Base-by-base conservation (phyloP, 495 filamentous ascomycete species). In the Aspergillus cavernicola region DNA sequence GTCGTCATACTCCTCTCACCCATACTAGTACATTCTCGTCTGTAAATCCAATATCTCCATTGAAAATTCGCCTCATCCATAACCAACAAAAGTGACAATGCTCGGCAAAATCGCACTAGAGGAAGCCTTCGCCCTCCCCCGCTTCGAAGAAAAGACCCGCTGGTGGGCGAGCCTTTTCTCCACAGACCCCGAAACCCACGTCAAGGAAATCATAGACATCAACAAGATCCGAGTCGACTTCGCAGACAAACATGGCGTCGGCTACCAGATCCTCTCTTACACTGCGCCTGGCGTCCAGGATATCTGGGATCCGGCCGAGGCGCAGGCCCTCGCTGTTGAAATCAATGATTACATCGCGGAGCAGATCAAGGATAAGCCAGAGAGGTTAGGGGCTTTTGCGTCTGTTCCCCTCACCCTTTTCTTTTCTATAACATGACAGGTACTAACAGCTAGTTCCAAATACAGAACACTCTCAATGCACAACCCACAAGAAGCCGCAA, bases 311-410 rank as follows among this genome's bases (percentile, higher is more conserved):
- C 61, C 70, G 1, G 66, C 56, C n/a, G 72, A 75, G 45, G 73
- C 73, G 9, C 70, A 76, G 23, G 66, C 66, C 0, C 62, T 77
- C 0, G 77, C 77, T 0, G 62, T 66, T 3, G 71, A 79, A 40
- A 78, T 77, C 19, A 86, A 86, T 57, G 77, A 85, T 61, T 82
- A 79, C 53, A 73, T 86, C 19, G 76, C 75, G 0, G 72, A 66
- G 37, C 64, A 78, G 55, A 75, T 84, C 38, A 66, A 69, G 20
- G 64, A 66, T 37, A 68, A 79, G 23, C 80, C 80, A 0, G 67
- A 75, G 29, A 73, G 78, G 9, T 80, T 85, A 36, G 80, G 79
- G 0, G 83, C 74, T n/a, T 75, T 86, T 43, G 81, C 78, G 47
- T 76, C 58, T 36, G 65, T 53, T 2, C 19, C 16, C 37, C 22